Conservation (phyloP, 2,329 filamentous ascomycete genomes). For the Akanthomyces lecanii region DNA sequence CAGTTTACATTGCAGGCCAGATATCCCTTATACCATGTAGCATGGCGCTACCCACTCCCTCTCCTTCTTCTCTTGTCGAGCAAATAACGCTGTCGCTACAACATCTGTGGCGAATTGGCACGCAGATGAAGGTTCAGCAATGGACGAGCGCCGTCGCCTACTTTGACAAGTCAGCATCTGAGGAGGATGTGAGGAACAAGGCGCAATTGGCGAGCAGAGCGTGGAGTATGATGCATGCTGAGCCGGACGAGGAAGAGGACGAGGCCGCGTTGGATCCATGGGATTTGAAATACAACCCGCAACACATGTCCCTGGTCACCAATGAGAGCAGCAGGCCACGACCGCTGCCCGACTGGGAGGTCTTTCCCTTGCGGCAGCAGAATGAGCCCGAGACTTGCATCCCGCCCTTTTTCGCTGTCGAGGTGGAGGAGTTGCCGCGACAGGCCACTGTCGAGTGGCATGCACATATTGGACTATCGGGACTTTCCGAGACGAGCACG, state of each 20-base stretch:
- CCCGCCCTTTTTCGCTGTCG: conserved; percentile 69
- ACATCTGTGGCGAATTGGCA: conserved; percentile 80
- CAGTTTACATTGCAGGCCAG: conserved; percentile 76
- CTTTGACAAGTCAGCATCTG: conserved; percentile 44
- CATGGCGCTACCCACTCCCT: conserved; percentile 57
- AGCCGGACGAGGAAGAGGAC: conserved; percentile 45
- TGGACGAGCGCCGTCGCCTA: conserved; percentile 77
- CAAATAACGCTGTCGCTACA: conserved; percentile 74
- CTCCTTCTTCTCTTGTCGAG: conserved; percentile 41
- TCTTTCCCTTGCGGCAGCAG: conserved; percentile 35
- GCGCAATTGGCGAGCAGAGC: conserved; percentile 41
- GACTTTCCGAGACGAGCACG: conserved; percentile 26
- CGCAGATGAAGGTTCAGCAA: conserved; percentile 65
- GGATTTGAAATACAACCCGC: conserved; percentile 57
- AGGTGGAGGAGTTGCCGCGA: conserved; percentile 74
- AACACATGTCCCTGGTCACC: conserved; percentile 40
- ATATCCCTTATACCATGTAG: conserved; percentile 79
- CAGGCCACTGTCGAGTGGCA: conserved; percentile 80
- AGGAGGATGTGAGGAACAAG: conserved; percentile 29
- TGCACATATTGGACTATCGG: conserved; percentile 55
- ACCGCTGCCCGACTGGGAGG: conserved; percentile 48
- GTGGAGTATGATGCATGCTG: conserved; percentile 46
- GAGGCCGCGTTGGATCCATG: conserved; percentile 60
- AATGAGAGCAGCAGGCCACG: conserved; percentile 25
- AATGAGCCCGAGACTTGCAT: conserved; percentile 34